Evolutionary conservation across 257 asterid species (phyloP), one percentile per base, ranked within the genome.

Genomic region (Euphrasia confusa): DNA sequence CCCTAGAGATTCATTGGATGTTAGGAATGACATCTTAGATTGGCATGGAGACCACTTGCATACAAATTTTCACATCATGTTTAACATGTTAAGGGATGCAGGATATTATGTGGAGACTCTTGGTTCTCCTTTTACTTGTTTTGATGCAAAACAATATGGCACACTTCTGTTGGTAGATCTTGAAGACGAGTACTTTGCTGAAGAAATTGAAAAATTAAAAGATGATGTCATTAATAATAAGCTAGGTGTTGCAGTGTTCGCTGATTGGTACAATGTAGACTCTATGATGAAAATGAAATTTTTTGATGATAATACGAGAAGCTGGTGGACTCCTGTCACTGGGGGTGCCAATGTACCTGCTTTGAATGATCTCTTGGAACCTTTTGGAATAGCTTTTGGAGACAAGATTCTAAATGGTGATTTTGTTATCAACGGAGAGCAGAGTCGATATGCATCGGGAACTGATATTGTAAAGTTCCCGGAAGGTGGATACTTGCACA

Each of bases 11-110:
- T 93, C 99, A n/a, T 80, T 93, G 81, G 97, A 93, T 71, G 97
- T 93, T 66, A 80, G 95, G 76, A 93, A 79, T 52, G 99, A 93
- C 80, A 89, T 93, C 74, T 97, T 93, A 42, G 99, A 93, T 68
- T 93, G 97, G 99, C 97, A 93, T 73, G 99, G 97, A 15, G 99
- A 93, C 76, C 97, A 93, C 80, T 82, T 93, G 66, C 99, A 93
- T 61, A 93, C 99, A 26, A 93, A 93, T 72, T 93, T 83, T 74
- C 99, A 93, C 73, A 87, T 89, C 67, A 93, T 93, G 99, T 93
- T 74, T 71, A 90, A 93, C 81, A 93, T 86, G 77, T 69, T 93
- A 70, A 82, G 97, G 77, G 97, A 93, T 73, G 87, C 94, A 3
- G 99, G 97, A 63, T 93, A 87, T 78, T 89, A 84, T 68, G 85